These are phyloP conservation scores for Pythium volutum DNA, from an alignment of 352 stramenopile genomes.

Conservation along the genomic window DNA sequence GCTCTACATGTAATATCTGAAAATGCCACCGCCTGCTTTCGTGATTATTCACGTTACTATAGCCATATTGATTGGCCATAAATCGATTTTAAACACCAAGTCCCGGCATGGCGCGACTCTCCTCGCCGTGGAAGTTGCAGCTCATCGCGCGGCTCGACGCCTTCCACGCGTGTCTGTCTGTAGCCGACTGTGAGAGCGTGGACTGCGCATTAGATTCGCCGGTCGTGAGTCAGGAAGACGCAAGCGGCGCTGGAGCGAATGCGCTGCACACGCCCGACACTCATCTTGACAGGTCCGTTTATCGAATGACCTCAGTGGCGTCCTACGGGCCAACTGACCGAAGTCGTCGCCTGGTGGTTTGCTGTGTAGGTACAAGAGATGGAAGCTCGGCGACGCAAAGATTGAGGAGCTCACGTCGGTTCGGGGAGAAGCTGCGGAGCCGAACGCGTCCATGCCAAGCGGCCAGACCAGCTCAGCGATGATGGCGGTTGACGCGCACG, in stretches of 20 bases:
- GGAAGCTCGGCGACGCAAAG: conserved; percentile 54
- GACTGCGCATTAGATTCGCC: neutral
- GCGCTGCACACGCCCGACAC: neutral
- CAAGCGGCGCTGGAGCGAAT: neutral
- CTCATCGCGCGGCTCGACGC: conserved; percentile 19
- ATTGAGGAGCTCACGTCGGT: conserved; percentile 50
- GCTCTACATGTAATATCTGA: conserved; percentile 73
- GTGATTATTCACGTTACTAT: neutral
- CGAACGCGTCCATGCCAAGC: neutral
- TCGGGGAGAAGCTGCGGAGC: conserved; percentile 3
- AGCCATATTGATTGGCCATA: conserved; percentile 26
- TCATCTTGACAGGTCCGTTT: conserved; percentile 46
- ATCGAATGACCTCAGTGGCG: neutral
- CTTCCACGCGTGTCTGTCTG: conserved; percentile 13
- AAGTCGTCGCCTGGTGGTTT: neutral
- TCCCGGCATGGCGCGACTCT: neutral
- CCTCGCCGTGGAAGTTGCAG: conserved; percentile 14
- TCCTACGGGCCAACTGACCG: neutral
- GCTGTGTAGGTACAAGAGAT: conserved; percentile 49
- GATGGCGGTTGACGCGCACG: conserved; percentile 4
- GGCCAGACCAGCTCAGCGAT: conserved; percentile 7
- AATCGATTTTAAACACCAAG: neutral
- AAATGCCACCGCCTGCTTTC: neutral
- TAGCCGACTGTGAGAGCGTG: conserved; percentile 3
- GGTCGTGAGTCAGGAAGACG: neutral